A percentile compares a stretch with the other conserved stretches of the same genome.
Conservation (phyloP, 768 basidiomycete species). For the Russula lepida region DNA sequence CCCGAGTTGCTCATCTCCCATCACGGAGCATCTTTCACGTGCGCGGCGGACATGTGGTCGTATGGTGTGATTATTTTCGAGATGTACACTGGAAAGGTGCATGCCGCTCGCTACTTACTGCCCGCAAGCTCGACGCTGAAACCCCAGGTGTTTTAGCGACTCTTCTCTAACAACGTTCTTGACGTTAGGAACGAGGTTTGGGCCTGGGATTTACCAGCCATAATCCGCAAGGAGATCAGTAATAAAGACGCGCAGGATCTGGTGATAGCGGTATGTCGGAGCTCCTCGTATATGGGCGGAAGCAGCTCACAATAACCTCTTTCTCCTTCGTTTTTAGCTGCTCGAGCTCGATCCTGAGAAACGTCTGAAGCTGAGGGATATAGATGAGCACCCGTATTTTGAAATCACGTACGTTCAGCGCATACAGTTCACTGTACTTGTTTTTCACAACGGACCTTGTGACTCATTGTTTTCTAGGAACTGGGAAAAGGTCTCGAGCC, state of each 20-base stretch:
- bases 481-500: background rate
- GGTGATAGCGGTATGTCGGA: background rate
- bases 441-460: background rate
- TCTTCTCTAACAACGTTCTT: conserved; percentile 1
- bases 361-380: background rate
- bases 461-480: background rate
- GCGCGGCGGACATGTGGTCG: conserved; percentile 18
- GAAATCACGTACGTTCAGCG: background rate
- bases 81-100: conserved; percentile 5
- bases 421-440: background rate
- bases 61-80: conserved; percentile 12
- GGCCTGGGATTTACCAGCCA: conserved; percentile 7
- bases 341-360: conserved; percentile 2
- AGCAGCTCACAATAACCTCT: background rate
- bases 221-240: background rate
- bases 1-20: conserved; percentile 15
- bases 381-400: background rate
- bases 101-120: background rate
- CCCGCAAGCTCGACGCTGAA: background rate
- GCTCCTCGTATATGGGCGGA: background rate
- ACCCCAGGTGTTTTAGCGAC: background rate
- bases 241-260: background rate
- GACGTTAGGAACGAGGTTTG: conserved; percentile 13
- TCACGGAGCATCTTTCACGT: background rate
- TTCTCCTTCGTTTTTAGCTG: background rate